These are phyloP conservation scores for Fraxinus xanthoxyloides DNA, from an alignment of 305 asterid genomes.

Conservation along the genomic window DNA sequence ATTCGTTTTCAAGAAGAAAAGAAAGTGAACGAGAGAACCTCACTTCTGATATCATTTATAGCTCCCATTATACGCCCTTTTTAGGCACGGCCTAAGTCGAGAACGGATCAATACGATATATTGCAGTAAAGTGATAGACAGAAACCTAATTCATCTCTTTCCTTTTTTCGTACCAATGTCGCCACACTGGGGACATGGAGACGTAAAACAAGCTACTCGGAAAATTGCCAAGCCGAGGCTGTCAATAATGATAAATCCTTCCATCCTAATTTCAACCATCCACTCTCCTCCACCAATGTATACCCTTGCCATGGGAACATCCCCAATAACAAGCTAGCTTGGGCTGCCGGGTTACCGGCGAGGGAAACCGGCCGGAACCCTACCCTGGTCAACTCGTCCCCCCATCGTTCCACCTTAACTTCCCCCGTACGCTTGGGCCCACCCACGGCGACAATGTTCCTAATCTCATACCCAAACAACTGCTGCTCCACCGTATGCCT, in stretches of 20 bases:
- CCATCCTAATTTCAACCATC: conserved; percentile 88
- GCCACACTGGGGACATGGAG: neutral
- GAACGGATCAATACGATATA: neutral
- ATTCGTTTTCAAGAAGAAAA: conserved; percentile 11
- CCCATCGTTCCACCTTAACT: conserved; percentile 78
- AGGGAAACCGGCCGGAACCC: conserved; percentile 70
- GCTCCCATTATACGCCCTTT: neutral
- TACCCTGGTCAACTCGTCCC: conserved; percentile 51
- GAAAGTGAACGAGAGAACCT: conserved; percentile 18
- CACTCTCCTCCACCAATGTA: conserved; percentile 83
- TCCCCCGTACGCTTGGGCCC: conserved; percentile 87
- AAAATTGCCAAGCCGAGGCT: conserved; percentile 88
- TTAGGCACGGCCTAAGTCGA: neutral
- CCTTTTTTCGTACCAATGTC: neutral
- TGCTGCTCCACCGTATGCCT: conserved; percentile 93
- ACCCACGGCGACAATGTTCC: conserved; percentile 83
- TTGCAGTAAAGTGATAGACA: neutral
- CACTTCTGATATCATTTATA: conserved; percentile 12
- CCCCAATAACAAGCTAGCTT: conserved; percentile 73
- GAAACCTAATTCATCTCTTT: neutral
- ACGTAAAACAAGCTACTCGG: conserved; percentile 27
- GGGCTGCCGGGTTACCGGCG: conserved; percentile 78
- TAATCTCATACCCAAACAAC: conserved; percentile 69
- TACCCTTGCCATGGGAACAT: conserved; percentile 95
- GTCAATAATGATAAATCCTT: conserved; percentile 82